A percentile compares a stretch with the other conserved stretches of the same genome.
phyloP scores from a whole-genome alignment of 108 stramenopile species.

The Schizochytrium sp. region DNA sequence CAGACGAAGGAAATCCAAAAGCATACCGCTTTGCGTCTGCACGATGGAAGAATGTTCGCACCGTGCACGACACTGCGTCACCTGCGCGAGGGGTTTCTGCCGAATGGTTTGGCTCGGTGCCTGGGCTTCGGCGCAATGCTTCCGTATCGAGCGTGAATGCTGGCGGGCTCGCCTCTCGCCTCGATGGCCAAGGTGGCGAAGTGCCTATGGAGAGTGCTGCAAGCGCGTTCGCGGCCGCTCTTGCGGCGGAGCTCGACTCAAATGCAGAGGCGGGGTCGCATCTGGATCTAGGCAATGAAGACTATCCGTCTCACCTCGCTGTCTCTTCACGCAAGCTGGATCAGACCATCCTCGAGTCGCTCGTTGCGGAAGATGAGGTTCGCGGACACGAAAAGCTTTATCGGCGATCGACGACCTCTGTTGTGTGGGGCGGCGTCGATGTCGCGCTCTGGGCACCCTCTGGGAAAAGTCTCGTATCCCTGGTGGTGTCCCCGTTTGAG shows the following conservation, averaged over 20 bases:
- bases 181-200: no score
- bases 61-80: neutral
- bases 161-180: no score
- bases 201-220: no score
- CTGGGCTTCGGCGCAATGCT: no score
- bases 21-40: neutral
- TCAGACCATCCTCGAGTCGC: neutral
- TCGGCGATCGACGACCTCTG: neutral
- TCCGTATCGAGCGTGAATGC: no score
- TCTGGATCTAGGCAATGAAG: no score
- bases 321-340: neutral
- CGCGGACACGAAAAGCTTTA: neutral
- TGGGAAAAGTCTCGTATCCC: neutral
- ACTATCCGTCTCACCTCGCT: no score
- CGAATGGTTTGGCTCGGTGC: no score
- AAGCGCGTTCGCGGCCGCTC: no score
- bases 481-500: neutral
- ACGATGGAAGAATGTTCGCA: neutral
- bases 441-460: neutral
- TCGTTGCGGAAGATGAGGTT: neutral
- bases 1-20: neutral
- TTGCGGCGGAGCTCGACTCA: no score
- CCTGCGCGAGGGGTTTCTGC: no score
- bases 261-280: no score
- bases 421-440: neutral